Percentiles rank a stretch among this genome's conserved stretches.
These are phyloP conservation scores for Ascochyta viciae-villosae DNA, from an alignment of 2,329 filamentous ascomycete species.

Conservation along the genomic window DNA sequence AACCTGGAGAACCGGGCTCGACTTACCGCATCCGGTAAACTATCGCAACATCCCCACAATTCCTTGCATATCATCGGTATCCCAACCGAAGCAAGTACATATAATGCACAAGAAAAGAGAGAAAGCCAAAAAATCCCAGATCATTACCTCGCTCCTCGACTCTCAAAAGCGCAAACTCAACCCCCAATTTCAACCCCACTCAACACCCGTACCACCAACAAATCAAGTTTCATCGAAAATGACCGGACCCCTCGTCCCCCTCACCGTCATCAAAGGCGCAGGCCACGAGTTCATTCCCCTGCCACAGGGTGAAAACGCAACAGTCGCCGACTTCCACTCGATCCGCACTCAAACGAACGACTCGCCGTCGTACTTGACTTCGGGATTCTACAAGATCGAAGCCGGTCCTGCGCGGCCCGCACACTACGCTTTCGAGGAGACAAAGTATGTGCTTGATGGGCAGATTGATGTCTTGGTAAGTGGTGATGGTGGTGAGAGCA, in stretches of 20 bases:
- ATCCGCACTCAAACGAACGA: slow-evolving; percentile 26
- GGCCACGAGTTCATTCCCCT: slow-evolving; percentile 28
- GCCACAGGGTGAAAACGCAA: slow-evolving; percentile 26
- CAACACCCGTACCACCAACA: too few species aligned
- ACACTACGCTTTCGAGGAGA: slow-evolving; percentile 28
- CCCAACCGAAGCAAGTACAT: neutral
- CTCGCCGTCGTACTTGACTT: slow-evolving; percentile 24
- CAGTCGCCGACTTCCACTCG: slow-evolving; percentile 31
- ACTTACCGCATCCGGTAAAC: slow-evolving; percentile 22
- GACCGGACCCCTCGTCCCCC: slow-evolving; percentile 24
- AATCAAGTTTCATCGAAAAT: neutral
- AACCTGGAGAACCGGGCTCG: slow-evolving; percentile 21
- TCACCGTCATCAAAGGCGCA: slow-evolving; percentile 32
- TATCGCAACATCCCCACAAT: slow-evolving; percentile 7
- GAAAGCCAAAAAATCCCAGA: too few species aligned
- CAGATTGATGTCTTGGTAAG: slow-evolving; percentile 27
- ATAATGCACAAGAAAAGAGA: neutral
- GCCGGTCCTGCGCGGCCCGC: slow-evolving; percentile 24
- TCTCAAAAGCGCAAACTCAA: too few species aligned
- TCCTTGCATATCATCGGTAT: neutral
- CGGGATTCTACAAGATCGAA: slow-evolving; percentile 31
- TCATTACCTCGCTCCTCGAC: too few species aligned
- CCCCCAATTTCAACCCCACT: too few species aligned
- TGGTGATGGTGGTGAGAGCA: neutral
- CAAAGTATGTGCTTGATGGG: slow-evolving; percentile 27